These are phyloP conservation scores for Mycosphaerella sp. DNA, from an alignment of 2,329 filamentous ascomycete genomes.

Conservation along the genomic window DNA sequence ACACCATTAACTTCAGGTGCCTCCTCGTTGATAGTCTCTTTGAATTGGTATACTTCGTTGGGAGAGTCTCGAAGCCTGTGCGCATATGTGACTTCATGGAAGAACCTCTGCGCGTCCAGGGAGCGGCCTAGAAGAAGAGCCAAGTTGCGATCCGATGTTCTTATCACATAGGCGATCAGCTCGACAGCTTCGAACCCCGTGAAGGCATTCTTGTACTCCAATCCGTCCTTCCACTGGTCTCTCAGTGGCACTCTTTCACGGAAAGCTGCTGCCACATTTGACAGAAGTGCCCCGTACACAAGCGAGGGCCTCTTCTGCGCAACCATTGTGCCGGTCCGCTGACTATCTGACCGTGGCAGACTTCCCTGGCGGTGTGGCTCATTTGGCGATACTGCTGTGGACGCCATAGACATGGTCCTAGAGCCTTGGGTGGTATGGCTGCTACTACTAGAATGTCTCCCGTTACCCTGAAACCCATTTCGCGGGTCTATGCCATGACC, in stretches of 20 bases:
- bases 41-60: constrained; percentile 93
- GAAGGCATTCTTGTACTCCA: constrained; percentile 96
- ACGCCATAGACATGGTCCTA: constrained; percentile 89
- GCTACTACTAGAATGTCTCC: constrained; percentile 25
- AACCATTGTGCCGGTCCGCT: constrained; percentile 42
- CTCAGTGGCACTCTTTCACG: constrained; percentile 77
- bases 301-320: constrained; percentile 67
- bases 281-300: constrained; percentile 89
- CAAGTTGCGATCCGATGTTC: constrained; percentile 91
- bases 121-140: constrained; percentile 85
- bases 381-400: constrained; percentile 58
- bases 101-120: constrained; percentile 96
- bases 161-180: constrained; percentile 91
- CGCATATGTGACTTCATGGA: constrained; percentile 98
- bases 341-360: constrained; percentile 36
- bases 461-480: constrained; percentile 21
- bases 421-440: constrained; percentile 42
- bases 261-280: constrained; percentile 89
- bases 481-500: constrained; percentile 25
- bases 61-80: constrained; percentile 91
- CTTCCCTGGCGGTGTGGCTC: constrained; percentile 26
- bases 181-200: constrained; percentile 94
- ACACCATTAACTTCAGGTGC: constrained; percentile 86
- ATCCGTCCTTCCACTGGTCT: constrained; percentile 90
- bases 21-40: constrained; percentile 84